These are phyloP conservation scores for Zygosaccharomyces pseudobailii DNA, from an alignment of 1,139 yeast genomes.

Conservation along the genomic window DNA sequence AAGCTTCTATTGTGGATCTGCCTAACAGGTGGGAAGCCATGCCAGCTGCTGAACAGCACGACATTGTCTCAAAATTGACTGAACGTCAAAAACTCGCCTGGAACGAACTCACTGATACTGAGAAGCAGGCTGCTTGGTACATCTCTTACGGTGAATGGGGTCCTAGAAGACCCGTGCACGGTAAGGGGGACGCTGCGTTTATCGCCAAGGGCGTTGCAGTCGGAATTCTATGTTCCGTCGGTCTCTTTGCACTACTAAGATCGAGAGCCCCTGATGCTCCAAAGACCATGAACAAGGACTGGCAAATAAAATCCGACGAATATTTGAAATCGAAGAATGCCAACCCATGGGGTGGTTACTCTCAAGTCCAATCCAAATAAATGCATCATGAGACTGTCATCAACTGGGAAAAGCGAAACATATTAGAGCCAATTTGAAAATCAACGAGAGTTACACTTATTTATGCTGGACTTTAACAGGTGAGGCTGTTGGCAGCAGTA, in stretches of 20 bases:
- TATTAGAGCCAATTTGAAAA: not conserved
- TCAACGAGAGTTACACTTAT: not conserved
- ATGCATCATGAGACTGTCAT: slow-evolving; percentile 1
- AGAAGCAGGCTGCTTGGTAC: slow-evolving; percentile 96
- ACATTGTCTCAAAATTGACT: slow-evolving; percentile 75
- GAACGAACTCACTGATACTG: slow-evolving; percentile 79
- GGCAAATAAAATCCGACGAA: slow-evolving; percentile 97
- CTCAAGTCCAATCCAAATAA: slow-evolving; percentile 82
- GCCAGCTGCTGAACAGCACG: slow-evolving; percentile 84
- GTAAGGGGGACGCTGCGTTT: slow-evolving; percentile 74
- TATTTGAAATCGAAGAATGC: slow-evolving; percentile 93
- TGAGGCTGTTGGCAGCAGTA: not conserved
- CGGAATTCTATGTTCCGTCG: slow-evolving; percentile 62
- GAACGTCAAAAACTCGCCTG: slow-evolving; percentile 94
- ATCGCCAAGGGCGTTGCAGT: slow-evolving; percentile 72
- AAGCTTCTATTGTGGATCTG: slow-evolving; percentile 81
- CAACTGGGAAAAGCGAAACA: not conserved
- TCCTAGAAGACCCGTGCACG: slow-evolving; percentile 94
- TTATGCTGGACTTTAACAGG: slow-evolving; percentile 4
- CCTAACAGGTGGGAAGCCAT: slow-evolving; percentile 89
- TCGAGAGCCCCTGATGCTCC: slow-evolving; percentile 61
- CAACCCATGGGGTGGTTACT: slow-evolving; percentile 93
- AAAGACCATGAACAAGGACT: slow-evolving; percentile 82
- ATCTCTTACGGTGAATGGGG: slow-evolving; percentile 99
- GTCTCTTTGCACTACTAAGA: slow-evolving; percentile 61